Evolutionary conservation across 495 filamentous ascomycete genomes (phyloP).

Genomic region (Schizothecium vesticola): DNA sequence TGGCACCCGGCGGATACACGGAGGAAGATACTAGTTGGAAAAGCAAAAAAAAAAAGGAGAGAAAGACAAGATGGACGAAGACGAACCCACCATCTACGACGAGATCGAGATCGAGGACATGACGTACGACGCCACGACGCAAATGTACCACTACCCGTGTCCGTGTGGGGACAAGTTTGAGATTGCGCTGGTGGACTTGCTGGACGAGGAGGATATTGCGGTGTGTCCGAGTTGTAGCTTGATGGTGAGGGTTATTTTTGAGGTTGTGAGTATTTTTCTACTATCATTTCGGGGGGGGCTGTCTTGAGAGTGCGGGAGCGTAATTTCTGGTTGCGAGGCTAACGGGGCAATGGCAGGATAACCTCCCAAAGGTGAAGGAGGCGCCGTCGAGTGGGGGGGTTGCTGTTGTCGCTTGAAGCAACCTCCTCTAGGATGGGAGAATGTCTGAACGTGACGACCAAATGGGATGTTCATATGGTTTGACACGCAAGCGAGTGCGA

Average conservation of each 20-base stretch:
- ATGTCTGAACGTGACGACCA: too few species aligned
- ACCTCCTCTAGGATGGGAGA: neutral
- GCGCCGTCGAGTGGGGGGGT: constrained; percentile 5
- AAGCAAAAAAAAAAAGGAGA: neutral
- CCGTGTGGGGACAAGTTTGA: constrained; percentile 97
- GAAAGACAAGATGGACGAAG: constrained; percentile 52
- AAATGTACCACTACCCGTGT: constrained; percentile 93
- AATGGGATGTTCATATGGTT: neutral
- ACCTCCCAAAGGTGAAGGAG: constrained; percentile 25
- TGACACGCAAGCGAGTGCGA: too few species aligned
- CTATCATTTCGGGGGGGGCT: too few species aligned
- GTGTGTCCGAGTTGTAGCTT: constrained; percentile 95
- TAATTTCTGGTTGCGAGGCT: too few species aligned
- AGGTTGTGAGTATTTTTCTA: constrained; percentile 56
- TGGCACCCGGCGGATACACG: too few species aligned
- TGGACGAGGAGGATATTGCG: constrained; percentile 84
- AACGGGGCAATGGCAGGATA: constrained; percentile 26
- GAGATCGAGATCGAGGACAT: constrained; percentile 99
- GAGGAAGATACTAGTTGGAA: too few species aligned
- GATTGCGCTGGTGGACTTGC: constrained; percentile 77
- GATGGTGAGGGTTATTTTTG: constrained; percentile 94
- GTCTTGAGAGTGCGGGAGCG: too few species aligned
- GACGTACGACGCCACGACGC: constrained; percentile 76
- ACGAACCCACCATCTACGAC: constrained; percentile 76
- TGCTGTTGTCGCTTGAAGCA: constrained; percentile 18